phyloP scores from a whole-genome alignment of 345 rosid genomes.

The Aurinia saxatilis region DNA sequence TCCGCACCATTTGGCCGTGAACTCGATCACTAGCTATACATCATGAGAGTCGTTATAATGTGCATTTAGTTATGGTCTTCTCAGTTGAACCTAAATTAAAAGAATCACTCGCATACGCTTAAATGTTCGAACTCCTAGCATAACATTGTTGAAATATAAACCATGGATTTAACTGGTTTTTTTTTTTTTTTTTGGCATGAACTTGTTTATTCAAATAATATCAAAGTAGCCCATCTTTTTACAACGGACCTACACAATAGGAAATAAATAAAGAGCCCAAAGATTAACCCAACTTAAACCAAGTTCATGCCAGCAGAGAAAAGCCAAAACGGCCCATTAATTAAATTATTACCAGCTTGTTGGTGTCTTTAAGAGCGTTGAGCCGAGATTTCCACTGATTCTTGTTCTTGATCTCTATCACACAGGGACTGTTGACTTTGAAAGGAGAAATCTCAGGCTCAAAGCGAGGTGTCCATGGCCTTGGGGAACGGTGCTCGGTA shows the following conservation, averaged over 20 bases:
- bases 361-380: constrained; percentile 42
- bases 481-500: not conserved
- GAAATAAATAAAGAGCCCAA: no score
- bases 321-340: not conserved
- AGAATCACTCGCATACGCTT: no score
- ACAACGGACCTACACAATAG: no score
- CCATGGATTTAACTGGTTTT: no score
- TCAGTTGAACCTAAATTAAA: no score
- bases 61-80: not conserved
- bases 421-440: not conserved
- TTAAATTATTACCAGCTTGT: constrained; percentile 46
- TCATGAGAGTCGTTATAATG: not conserved
- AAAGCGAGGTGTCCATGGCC: constrained; percentile 15
- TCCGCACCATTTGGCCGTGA: constrained; percentile 79
- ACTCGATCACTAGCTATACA: constrained; percentile 56
- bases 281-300: no score
- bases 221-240: no score
- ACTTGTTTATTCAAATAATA: no score
- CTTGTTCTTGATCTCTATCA: constrained; percentile 44
- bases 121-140: no score
- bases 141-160: no score
- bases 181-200: no score
- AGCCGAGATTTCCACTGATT: constrained; percentile 52
- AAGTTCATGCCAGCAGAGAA: no score
- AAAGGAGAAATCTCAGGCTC: constrained; percentile 14